phyloP scores from a whole-genome alignment of 192 early-diverging fungal species.

The Umbelopsis ramanniana region DNA sequence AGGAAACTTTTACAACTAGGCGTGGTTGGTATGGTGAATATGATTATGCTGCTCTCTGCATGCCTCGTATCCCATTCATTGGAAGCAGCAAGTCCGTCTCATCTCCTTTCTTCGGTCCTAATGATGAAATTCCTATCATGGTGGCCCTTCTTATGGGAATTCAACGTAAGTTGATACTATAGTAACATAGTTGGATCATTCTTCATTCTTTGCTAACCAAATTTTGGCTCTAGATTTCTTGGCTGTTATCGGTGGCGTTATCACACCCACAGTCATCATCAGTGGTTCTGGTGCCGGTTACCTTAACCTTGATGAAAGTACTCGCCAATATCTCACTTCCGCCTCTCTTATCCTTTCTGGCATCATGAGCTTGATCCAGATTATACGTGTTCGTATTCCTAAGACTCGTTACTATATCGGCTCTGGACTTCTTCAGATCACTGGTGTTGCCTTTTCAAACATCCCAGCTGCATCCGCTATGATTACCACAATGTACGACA shows the following conservation, averaged over 20 bases:
- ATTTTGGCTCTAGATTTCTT: constrained; percentile 21
- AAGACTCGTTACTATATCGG: constrained; percentile 39
- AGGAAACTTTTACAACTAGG: constrained; percentile 30
- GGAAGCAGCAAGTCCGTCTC: constrained; percentile 32
- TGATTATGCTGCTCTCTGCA: constrained; percentile 47
- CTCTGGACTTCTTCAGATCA: constrained; percentile 53
- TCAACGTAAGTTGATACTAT: constrained; percentile 21
- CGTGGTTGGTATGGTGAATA: constrained; percentile 53
- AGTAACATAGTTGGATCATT: neutral
- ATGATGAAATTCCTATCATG: constrained; percentile 46
- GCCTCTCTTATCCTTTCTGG: constrained; percentile 54
- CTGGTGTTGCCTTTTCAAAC: constrained; percentile 56
- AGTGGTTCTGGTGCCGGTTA: constrained; percentile 42
- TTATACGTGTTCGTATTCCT: constrained; percentile 49
- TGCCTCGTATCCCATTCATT: constrained; percentile 45
- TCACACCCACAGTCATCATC: constrained; percentile 46
- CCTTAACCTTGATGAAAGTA: constrained; percentile 44
- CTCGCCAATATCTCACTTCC: constrained; percentile 49
- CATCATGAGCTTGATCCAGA: constrained; percentile 49
- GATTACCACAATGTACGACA: constrained; percentile 57
- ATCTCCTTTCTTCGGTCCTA: constrained; percentile 54
- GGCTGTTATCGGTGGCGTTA: constrained; percentile 40
- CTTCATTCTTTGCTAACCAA: neutral
- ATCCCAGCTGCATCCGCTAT: constrained; percentile 54
- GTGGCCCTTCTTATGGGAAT: constrained; percentile 52